Base-by-base conservation (phyloP, 805 yeast genomes). In the Candida nanaspora region DNA sequence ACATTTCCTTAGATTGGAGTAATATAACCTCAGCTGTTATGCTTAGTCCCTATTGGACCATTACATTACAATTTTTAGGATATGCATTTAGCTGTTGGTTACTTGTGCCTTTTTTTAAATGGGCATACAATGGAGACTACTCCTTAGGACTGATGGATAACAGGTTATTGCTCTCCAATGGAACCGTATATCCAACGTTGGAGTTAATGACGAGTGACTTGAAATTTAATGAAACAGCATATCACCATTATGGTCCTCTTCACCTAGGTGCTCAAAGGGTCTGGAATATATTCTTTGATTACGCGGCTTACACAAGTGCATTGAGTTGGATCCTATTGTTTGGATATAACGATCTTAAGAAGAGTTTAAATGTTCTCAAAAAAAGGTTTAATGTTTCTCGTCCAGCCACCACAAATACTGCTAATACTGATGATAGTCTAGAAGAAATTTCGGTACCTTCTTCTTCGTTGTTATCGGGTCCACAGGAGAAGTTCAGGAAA, bases 21-120 rank as follows among this genome's bases (percentile, higher is more conserved):
- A 73, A 73, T 46, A 70, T 73, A 39, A 69, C 78, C 1, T 70
- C 76, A 0, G 51, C 59, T 6, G 73, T 73, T 33, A 67, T 73
- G 76, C 48, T 72, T 13, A 47, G 63, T 37, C 78, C 78, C 1
- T 73, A 72, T 50, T 72, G 76, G 77, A 68, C 74, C 15, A 74
- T 69, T 40, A 67, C 66, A 15, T 60, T 72, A 35, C 72, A 72
- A 46, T 73, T 73, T 49, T 43, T 58, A 7, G 78, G 72, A 1
- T 73, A 70, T 59, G 66, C 59, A 0, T 14, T 63, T 15, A 64
- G 70, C n/a, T 72, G 76, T 19, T 73, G 78, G 78, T 46, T 68
- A 2, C 49, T 70, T 35, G 58, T 73, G 27, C 79, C 79, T 0
- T 49, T 68, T 22, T 73, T 63, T 14, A 71, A 72, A 43, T 72